These are phyloP conservation scores for Backusella westeae DNA, from an alignment of 192 early-diverging fungal genomes.

Conservation along the genomic window DNA sequence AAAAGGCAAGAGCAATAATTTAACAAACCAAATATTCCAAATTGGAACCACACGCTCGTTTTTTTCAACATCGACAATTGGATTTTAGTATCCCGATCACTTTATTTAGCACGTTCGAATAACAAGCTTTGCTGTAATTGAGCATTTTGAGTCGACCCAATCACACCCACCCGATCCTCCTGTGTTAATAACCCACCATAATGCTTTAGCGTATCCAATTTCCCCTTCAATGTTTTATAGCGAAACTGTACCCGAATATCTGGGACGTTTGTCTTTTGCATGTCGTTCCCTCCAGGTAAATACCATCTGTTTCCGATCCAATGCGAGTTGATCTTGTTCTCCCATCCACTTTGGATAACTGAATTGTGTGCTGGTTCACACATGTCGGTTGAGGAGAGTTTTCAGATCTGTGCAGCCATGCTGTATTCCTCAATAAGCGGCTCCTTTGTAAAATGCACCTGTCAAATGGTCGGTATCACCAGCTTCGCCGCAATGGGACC, in stretches of 20 bases:
- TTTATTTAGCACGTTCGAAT: neutral
- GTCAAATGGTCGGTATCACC: conserved; percentile 93
- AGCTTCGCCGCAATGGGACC: conserved; percentile 93
- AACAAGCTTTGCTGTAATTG: neutral
- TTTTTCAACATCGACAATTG: neutral
- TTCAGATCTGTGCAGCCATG: conserved; percentile 94
- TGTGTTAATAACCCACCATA: conserved; percentile 18
- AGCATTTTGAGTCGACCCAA: neutral
- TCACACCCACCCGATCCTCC: neutral
- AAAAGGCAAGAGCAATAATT: neutral
- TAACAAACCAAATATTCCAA: neutral
- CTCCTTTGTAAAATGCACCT: conserved; percentile 96
- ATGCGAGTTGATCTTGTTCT: conserved; percentile 82
- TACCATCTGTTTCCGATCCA: conserved; percentile 85
- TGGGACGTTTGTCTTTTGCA: conserved; percentile 92
- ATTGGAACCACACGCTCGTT: neutral
- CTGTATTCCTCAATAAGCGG: conserved; percentile 97
- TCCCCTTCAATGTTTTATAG: conserved; percentile 81
- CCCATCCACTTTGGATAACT: conserved; percentile 86
- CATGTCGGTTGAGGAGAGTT: conserved; percentile 85
- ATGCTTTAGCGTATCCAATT: conserved; percentile 46
- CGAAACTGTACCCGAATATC: conserved; percentile 79
- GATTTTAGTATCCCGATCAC: neutral
- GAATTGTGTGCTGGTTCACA: conserved; percentile 92
- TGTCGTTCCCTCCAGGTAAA: conserved; percentile 79